A percentile compares a stretch with the other conserved stretches of the same genome.
Evolutionary conservation across 1,284 basidiomycete species (phyloP).

Genomic region (Tilletia caries): DNA sequence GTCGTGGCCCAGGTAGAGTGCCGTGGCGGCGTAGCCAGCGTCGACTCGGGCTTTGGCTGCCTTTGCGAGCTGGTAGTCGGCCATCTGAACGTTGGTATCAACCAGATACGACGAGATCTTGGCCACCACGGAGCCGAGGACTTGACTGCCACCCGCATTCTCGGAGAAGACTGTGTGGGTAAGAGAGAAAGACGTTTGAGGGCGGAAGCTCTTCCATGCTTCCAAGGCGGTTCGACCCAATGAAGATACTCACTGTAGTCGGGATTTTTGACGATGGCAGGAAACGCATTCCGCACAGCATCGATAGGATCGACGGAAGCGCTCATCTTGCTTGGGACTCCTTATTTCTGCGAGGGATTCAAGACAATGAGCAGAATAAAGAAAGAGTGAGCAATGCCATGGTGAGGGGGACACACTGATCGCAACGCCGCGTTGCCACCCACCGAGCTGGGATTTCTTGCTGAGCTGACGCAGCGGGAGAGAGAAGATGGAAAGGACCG

Average conservation of each 20-base stretch:
- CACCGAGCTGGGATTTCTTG: too few relatives aligned
- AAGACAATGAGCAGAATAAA: too few relatives aligned
- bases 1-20: constrained; percentile 64
- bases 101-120: constrained; percentile 66
- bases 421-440: too few relatives aligned
- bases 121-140: constrained; percentile 58
- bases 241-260: background rate
- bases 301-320: background rate
- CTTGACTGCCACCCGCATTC: constrained; percentile 74
- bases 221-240: background rate
- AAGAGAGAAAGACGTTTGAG: background rate
- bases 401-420: too few relatives aligned
- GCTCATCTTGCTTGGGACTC: too few relatives aligned
- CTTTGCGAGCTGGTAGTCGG: constrained; percentile 63
- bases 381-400: too few relatives aligned
- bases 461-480: too few relatives aligned
- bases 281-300: background rate
- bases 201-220: too few relatives aligned
- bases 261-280: background rate
- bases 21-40: constrained; percentile 61
- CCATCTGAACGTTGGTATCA: constrained; percentile 70
- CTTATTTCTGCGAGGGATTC: too few relatives aligned
- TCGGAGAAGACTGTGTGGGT: constrained; percentile 62
- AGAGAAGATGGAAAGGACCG: too few relatives aligned
- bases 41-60: constrained; percentile 61